A percentile compares a stretch with the other conserved stretches of the same genome.
Evolutionary conservation across 352 stramenopile species (phyloP).

Genomic region (Phytophthora tubulina): DNA sequence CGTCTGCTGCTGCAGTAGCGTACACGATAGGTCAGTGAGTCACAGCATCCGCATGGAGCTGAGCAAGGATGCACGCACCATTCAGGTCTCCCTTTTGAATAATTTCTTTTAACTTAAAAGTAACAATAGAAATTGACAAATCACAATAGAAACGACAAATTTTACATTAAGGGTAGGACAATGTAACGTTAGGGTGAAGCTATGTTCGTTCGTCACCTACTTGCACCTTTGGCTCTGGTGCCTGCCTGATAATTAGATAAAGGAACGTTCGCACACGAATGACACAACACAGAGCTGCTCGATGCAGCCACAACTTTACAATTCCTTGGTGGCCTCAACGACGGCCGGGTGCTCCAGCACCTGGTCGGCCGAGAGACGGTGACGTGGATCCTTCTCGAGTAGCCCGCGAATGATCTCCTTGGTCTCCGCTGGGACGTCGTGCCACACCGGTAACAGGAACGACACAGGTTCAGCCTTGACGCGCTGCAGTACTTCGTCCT

Average conservation of each 20-base stretch:
- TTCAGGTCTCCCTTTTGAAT: constrained; percentile 33
- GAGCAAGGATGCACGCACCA: constrained; percentile 31
- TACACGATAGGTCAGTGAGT: constrained; percentile 17
- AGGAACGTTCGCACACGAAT: constrained; percentile 15
- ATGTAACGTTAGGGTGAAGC: not conserved
- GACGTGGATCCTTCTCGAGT: constrained; percentile 74
- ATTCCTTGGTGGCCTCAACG: constrained; percentile 34
- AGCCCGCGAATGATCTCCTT: constrained; percentile 76
- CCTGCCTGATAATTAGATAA: constrained; percentile 33
- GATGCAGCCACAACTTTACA: constrained; percentile 32
- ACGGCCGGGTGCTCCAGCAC: constrained; percentile 56
- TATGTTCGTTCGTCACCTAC: constrained; percentile 13
- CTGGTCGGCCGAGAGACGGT: constrained; percentile 61
- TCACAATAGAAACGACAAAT: not conserved
- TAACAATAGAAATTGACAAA: constrained; percentile 4
- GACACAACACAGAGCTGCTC: constrained; percentile 12
- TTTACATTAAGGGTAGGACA: constrained; percentile 30
- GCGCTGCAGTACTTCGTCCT: constrained; percentile 80
- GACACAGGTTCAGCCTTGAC: constrained; percentile 60
- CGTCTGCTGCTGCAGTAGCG: constrained; percentile 49
- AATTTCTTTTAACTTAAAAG: not conserved
- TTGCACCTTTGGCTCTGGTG: constrained; percentile 3
- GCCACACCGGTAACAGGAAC: constrained; percentile 70
- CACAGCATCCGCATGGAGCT: not conserved
- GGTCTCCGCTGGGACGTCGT: constrained; percentile 53